These are phyloP conservation scores for Trichoderma atroviride DNA, from an alignment of 2,329 filamentous ascomycete genomes.

Conservation along the genomic window DNA sequence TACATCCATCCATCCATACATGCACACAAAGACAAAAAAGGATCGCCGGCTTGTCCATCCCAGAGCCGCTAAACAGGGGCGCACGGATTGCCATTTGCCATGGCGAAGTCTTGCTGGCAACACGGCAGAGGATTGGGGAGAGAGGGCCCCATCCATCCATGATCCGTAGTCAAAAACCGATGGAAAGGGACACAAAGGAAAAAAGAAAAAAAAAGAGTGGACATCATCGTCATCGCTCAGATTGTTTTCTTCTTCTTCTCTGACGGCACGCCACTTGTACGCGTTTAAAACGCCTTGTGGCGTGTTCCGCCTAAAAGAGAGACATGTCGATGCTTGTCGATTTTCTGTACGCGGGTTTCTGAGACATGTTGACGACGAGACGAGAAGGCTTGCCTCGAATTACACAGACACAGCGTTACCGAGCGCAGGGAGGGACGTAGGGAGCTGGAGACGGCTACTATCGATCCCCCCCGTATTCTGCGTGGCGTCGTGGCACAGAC, in stretches of 20 bases:
- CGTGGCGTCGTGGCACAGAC: slow-evolving; percentile 3
- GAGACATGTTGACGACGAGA: neutral
- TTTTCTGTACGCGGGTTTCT: neutral
- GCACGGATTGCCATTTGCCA: neutral
- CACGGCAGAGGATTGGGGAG: neutral
- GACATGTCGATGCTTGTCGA: neutral
- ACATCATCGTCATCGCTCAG: neutral
- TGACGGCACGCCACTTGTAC: neutral
- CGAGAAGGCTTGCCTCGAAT: neutral
- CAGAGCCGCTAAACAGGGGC: neutral
- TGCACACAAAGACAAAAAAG: neutral
- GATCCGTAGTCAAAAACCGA: neutral
- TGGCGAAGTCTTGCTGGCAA: neutral
- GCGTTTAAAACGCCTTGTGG: neutral
- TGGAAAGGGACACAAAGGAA: neutral
- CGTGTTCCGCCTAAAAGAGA: neutral
- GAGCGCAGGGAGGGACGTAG: neutral
- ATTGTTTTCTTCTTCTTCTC: neutral
- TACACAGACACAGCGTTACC: neutral
- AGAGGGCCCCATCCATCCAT: neutral
- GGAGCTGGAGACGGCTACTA: neutral
- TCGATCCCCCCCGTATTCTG: neutral
- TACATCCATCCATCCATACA: no score
- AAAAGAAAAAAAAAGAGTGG: neutral
- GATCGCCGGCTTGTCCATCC: neutral